Evolutionary conservation across 1,139 yeast species (phyloP), one percentile per base, ranked within the genome.

Genomic region (Yamadazyma dendronema): DNA sequence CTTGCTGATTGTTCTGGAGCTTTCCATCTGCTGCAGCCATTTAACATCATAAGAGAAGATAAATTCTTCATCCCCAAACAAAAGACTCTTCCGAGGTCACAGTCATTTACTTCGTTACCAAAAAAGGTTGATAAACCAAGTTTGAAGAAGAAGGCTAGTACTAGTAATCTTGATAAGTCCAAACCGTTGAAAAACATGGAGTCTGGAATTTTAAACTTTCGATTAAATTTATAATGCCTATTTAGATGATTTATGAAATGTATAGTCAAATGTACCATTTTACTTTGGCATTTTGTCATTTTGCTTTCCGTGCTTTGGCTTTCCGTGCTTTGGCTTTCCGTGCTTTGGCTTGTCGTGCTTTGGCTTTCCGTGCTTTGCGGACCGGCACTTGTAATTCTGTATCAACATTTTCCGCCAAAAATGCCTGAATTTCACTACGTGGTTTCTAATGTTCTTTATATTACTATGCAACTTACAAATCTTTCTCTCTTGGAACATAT

Each of bases 401-500:
- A n/a, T n/a, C n/a, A n/a, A n/a, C n/a, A n/a, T n/a, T n/a, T n/a
- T n/a, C n/a, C n/a, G n/a, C n/a, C n/a, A n/a, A n/a, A n/a, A n/a
- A n/a, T n/a, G n/a, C n/a, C n/a, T n/a, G n/a, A n/a, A n/a, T n/a
- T n/a, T n/a, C n/a, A n/a, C n/a, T n/a, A n/a, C n/a, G n/a, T n/a
- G n/a, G n/a, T n/a, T n/a, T n/a, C n/a, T n/a, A n/a, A n/a, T n/a
- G n/a, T n/a, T n/a, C n/a, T n/a, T n/a, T n/a, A n/a, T n/a, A n/a
- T n/a, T n/a, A n/a, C n/a, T n/a, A n/a, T n/a, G n/a, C n/a, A n/a
- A 24, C 17, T 53, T 57, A 67, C 58, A 70, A 67, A 49, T 70
- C 74, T 53, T 70, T 69, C 41, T 60, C 62, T 59, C 76, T 68
- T 46, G 76, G 76, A 39, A 60, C 62, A 48, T 69, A 71, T 28